Conservation (phyloP, 2,329 filamentous ascomycete species). For the Claviceps monticola region DNA sequence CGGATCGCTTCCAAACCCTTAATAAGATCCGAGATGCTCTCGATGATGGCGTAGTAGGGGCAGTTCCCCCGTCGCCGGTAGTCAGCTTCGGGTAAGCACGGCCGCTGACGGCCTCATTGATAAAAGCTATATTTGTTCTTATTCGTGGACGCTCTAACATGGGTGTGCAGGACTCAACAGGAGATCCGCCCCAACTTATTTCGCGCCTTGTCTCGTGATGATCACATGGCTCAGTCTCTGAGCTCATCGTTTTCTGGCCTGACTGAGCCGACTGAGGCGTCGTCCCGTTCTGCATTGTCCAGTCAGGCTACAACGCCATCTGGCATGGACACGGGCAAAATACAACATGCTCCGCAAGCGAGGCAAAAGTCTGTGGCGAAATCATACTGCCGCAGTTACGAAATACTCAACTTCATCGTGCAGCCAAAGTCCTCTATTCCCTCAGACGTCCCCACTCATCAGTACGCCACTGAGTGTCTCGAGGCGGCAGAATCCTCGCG, state of each 20-base stretch:
- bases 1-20: conserved; percentile 3
- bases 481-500: conserved; percentile 79
- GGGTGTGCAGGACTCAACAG: conserved; percentile 4
- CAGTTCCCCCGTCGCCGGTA: conserved; percentile 11
- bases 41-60: conserved; percentile 13
- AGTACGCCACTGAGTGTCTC: conserved; percentile 87
- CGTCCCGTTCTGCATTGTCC: conserved; percentile 37
- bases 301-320: conserved; percentile 52
- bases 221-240: conserved; percentile 26
- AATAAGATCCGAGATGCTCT: conserved; percentile 10
- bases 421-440: conserved; percentile 77
- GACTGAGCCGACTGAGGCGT: conserved; percentile 42
- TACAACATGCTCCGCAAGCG: conserved; percentile 11
- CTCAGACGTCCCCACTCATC: conserved; percentile 50
- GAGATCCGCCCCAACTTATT: conserved; percentile 9
- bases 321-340: conserved; percentile 22
- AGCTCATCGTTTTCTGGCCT: conserved; percentile 38
- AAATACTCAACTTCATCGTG: conserved; percentile 38
- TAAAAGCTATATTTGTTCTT: not conserved
- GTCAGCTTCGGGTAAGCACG: conserved; percentile 16
- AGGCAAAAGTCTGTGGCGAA: conserved; percentile 10
- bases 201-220: conserved; percentile 8
- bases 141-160: not conserved
- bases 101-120: not conserved
- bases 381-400: conserved; percentile 17